Evolutionary conservation across 2,329 filamentous ascomycete genomes (phyloP).

Genomic region (Aspergillus sojae): DNA sequence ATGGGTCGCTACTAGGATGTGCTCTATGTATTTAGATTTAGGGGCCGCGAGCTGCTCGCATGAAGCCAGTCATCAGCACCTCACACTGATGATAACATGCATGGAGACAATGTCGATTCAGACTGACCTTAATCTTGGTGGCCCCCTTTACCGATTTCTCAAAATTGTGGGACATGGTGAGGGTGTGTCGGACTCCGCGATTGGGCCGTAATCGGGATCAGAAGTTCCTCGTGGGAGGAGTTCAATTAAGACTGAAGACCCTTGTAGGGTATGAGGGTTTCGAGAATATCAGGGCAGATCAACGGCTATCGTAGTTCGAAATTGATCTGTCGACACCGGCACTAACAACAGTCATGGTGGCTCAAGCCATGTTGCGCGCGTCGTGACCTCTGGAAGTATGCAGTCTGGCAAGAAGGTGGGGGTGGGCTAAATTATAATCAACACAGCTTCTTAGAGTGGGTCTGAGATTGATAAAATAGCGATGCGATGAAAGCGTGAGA

Average conservation of each 20-base stretch:
- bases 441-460: background rate
- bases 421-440: background rate
- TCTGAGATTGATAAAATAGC: background rate
- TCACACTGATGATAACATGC: background rate
- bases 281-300: background rate
- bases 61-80: slow-evolving; percentile 25
- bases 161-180: slow-evolving; percentile 64
- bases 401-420: slow-evolving; percentile 14
- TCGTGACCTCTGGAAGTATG: slow-evolving; percentile 14
- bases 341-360: slow-evolving; percentile 28
- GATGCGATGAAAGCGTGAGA: background rate
- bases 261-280: background rate
- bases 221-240: slow-evolving; percentile 12
- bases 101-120: slow-evolving; percentile 1
- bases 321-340: slow-evolving; percentile 27
- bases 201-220: slow-evolving; percentile 17
- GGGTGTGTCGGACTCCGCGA: slow-evolving; percentile 12
- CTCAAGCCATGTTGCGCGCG: slow-evolving; percentile 34
- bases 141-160: slow-evolving; percentile 99
- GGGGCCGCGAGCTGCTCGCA: slow-evolving; percentile 77
- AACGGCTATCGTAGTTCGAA: slow-evolving; percentile 18
- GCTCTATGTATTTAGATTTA: slow-evolving; percentile 99
- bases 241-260: slow-evolving; percentile 1
- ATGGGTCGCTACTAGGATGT: slow-evolving; percentile 93
- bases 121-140: slow-evolving; percentile 88